These are phyloP conservation scores for Periglandula ipomoeae DNA, from an alignment of 2,329 filamentous ascomycete species.

Conservation along the genomic window DNA sequence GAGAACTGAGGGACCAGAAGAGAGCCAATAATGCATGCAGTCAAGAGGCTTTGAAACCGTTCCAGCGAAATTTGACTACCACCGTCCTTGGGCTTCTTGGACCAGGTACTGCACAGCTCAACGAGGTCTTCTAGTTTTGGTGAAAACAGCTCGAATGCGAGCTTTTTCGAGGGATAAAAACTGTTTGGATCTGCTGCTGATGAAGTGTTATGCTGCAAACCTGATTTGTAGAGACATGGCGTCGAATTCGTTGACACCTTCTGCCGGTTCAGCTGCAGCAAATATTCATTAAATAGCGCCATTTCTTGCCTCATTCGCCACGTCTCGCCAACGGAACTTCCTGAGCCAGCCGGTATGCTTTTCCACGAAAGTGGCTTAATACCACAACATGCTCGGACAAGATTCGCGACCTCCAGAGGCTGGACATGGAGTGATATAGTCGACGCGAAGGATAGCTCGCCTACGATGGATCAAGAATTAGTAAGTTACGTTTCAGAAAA, in stretches of 20 bases:
- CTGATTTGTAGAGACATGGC: conserved; percentile 5
- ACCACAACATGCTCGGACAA: conserved; percentile 64
- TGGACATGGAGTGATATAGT: conserved; percentile 54
- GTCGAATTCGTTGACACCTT: neutral
- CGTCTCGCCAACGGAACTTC: conserved; percentile 38
- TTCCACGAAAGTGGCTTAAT: conserved; percentile 22
- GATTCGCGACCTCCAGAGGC: conserved; percentile 55
- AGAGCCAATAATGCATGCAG: conserved; percentile 35
- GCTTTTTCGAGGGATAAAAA: conserved; percentile 35
- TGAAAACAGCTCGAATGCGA: conserved; percentile 44
- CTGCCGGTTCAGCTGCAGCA: conserved; percentile 39
- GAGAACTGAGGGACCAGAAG: conserved; percentile 39
- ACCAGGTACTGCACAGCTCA: conserved; percentile 39
- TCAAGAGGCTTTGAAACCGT: conserved; percentile 42
- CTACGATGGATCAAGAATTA: conserved; percentile 30
- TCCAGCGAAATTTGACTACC: conserved; percentile 41
- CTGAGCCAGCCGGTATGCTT: conserved; percentile 28
- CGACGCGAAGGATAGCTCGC: conserved; percentile 58
- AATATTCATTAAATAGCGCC: conserved; percentile 40
- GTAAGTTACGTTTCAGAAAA: neutral
- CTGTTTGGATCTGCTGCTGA: conserved; percentile 20
- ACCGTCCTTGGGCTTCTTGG: conserved; percentile 33
- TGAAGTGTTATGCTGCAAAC: conserved; percentile 8
- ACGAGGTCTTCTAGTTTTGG: conserved; percentile 43
- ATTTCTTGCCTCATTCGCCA: conserved; percentile 35